A percentile compares a stretch with the other conserved stretches of the same genome.
Conservation (phyloP, 2,329 filamentous ascomycete genomes). For the Canariomyces notabilis region DNA sequence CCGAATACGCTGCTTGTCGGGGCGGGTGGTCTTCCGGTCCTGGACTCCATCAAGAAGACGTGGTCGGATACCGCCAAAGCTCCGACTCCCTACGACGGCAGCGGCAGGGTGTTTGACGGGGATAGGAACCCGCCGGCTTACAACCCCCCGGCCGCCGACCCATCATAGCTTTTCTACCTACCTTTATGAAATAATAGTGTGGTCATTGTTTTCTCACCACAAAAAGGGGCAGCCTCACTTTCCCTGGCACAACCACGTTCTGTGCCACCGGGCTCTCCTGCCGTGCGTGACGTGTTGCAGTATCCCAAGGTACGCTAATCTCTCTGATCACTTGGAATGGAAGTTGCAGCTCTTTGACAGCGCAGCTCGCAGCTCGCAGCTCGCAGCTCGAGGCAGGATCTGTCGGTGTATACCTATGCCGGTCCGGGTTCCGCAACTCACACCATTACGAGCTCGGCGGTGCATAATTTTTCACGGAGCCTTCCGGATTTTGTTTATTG, state of each 20-base stretch:
- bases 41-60: slow-evolving; percentile 28
- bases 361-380: too few relatives aligned
- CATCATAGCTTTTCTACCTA: not conserved
- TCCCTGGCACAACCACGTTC: too few relatives aligned
- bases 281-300: not conserved
- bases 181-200: not conserved
- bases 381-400: not conserved
- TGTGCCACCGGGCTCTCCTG: not conserved
- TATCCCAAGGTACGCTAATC: not conserved
- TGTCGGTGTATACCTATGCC: too few relatives aligned
- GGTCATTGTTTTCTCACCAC: too few relatives aligned
- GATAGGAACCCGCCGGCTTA: slow-evolving; percentile 37
- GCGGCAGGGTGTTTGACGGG: slow-evolving; percentile 39
- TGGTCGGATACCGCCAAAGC: slow-evolving; percentile 29
- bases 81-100: slow-evolving; percentile 43
- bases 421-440: slow-evolving; percentile 3
- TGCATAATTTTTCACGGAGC: too few relatives aligned
- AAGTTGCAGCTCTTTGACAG: not conserved
- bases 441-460: too few relatives aligned
- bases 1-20: slow-evolving; percentile 41
- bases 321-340: not conserved
- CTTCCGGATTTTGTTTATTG: too few relatives aligned
- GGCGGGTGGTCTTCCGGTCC: slow-evolving; percentile 38
- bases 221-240: too few relatives aligned
- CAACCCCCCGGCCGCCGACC: slow-evolving; percentile 28